A percentile compares a stretch with the other conserved stretches of the same genome.
Conservation (phyloP, 1,139 yeast genomes). For the Lodderomyces orthopsilosis region DNA sequence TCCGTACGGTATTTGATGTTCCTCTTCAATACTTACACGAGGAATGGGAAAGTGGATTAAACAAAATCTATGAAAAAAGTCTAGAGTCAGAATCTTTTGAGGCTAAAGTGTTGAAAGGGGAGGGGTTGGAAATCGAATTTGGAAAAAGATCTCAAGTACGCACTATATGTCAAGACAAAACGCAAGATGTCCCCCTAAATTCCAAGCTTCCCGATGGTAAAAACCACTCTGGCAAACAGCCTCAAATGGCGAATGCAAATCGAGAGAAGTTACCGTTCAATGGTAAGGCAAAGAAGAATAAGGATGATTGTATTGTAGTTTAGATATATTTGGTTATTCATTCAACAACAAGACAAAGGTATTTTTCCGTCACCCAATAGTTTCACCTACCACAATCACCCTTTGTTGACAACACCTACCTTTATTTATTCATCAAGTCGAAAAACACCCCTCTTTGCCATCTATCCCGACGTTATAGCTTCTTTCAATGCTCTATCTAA, state of each 20-base stretch:
- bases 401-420: no score
- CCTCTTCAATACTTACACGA: slow-evolving; percentile 40
- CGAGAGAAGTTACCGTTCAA: neutral
- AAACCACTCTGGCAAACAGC: neutral
- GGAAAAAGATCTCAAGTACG: neutral
- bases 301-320: neutral
- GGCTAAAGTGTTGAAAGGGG: neutral
- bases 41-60: slow-evolving; percentile 31
- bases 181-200: neutral
- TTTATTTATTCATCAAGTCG: neutral
- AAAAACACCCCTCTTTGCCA: slow-evolving; percentile 18
- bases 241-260: neutral
- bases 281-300: neutral
- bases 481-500: slow-evolving; percentile 63
- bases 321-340: neutral
- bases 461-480: slow-evolving; percentile 46
- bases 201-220: neutral
- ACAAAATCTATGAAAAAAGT: neutral
- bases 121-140: neutral
- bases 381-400: no score
- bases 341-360: neutral
- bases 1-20: slow-evolving; percentile 63
- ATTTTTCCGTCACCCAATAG: no score
- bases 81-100: neutral
- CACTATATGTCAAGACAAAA: neutral